phyloP scores from a whole-genome alignment of 1,284 basidiomycete genomes.

The Neotropicomus parvogracilis region DNA sequence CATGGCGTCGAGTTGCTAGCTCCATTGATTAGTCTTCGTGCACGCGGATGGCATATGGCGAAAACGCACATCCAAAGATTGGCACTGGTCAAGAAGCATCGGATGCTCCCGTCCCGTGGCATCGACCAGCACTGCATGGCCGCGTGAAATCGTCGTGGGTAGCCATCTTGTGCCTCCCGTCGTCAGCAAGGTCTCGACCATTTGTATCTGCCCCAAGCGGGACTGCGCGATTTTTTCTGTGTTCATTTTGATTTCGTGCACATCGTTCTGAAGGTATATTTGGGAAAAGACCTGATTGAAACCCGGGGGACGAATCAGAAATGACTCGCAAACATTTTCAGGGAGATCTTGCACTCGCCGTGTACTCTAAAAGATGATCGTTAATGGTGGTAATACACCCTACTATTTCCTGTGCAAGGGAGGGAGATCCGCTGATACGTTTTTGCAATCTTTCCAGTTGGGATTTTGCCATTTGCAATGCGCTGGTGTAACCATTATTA shows the following conservation, averaged over 20 bases:
- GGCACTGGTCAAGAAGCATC: constrained; percentile 1
- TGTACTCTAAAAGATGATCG: neutral
- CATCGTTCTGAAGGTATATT: neutral
- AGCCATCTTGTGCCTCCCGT: neutral
- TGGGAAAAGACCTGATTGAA: neutral
- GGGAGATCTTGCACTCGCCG: neutral
- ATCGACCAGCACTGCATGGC: constrained; percentile 1
- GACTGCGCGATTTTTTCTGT: neutral
- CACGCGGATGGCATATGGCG: too few species aligned
- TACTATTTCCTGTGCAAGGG: neutral
- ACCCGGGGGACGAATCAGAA: neutral
- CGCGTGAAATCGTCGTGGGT: neutral
- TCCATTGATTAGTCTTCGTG: neutral
- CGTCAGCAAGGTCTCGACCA: neutral
- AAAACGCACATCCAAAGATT: neutral
- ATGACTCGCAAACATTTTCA: too few species aligned
- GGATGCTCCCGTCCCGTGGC: constrained; percentile 2
- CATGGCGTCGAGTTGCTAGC: neutral
- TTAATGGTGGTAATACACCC: constrained; percentile 5
- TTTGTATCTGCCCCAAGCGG: neutral
- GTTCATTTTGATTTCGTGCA: neutral
- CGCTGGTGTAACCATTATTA: neutral
- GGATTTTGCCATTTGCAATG: neutral
- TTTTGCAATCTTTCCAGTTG: neutral
- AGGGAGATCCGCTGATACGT: neutral